These are phyloP conservation scores for Ganoderma lingzhi DNA, from an alignment of 1,284 basidiomycete genomes.

Conservation along the genomic window DNA sequence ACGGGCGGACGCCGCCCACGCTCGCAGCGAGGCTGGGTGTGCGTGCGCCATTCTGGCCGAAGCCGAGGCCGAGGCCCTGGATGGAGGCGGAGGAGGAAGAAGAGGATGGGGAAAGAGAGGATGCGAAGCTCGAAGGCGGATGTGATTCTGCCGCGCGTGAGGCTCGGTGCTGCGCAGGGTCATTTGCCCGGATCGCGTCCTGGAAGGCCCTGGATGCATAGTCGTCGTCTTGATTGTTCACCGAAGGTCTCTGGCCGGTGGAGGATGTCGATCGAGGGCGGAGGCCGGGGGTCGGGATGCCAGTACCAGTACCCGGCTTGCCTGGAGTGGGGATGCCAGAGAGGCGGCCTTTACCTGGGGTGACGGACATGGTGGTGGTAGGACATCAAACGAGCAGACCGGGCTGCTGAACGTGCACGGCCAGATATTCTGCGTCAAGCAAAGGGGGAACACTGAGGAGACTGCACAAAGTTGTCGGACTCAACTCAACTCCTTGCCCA, in stretches of 20 bases:
- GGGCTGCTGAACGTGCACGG: slow-evolving; percentile 7
- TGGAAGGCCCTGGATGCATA: slow-evolving; percentile 72
- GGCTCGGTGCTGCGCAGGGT: slow-evolving; percentile 73
- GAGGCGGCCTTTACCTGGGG: slow-evolving; percentile 60
- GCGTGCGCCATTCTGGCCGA: slow-evolving; percentile 47
- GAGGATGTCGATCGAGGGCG: slow-evolving; percentile 72
- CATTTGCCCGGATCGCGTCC: slow-evolving; percentile 80
- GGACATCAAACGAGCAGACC: slow-evolving; percentile 24
- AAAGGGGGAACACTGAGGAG: slow-evolving; percentile 6
- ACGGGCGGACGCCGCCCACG: slow-evolving; percentile 42
- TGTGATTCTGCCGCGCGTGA: slow-evolving; percentile 46
- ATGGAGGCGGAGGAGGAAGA: slow-evolving; percentile 27
- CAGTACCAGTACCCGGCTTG: slow-evolving; percentile 43
- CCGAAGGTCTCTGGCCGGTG: slow-evolving; percentile 45
- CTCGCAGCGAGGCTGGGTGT: slow-evolving; percentile 44
- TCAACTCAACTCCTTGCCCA: slow-evolving; percentile 21
- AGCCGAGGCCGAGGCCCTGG: slow-evolving; percentile 1
- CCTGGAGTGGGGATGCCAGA: slow-evolving; percentile 70
- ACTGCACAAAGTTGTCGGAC: slow-evolving; percentile 21
- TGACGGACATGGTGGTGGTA: slow-evolving; percentile 46
- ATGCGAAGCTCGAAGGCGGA: slow-evolving; percentile 44
- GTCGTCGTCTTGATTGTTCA: slow-evolving; percentile 52
- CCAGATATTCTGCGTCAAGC: slow-evolving; percentile 18
- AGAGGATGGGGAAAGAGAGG: slow-evolving; percentile 55
- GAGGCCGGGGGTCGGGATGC: slow-evolving; percentile 72